A percentile compares a stretch with the other conserved stretches of the same genome.
These are phyloP conservation scores for Neofusicoccum umdonicola DNA, from an alignment of 2,329 filamentous ascomycete species.

Conservation along the genomic window DNA sequence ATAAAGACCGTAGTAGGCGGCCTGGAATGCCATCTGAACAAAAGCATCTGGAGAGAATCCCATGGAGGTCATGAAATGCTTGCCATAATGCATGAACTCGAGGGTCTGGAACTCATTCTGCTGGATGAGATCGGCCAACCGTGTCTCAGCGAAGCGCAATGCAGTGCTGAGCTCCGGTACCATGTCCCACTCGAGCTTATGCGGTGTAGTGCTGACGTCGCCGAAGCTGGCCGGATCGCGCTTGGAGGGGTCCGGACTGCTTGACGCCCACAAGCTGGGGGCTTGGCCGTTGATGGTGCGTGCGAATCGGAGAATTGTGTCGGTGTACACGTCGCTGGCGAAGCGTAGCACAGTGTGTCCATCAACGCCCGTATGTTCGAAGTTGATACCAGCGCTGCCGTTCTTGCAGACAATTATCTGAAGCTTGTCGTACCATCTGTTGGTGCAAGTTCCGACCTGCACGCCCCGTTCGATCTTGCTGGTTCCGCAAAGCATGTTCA, in stretches of 20 bases:
- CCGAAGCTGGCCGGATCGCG: constrained; percentile 88
- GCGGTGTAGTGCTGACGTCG: constrained; percentile 87
- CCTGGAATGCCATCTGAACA: constrained; percentile 98
- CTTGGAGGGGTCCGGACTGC: constrained; percentile 88
- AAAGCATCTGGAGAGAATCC: constrained; percentile 97
- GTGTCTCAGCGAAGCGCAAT: constrained; percentile 90
- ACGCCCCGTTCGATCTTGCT: constrained; percentile 89
- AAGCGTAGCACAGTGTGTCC: constrained; percentile 96
- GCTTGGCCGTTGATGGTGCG: constrained; percentile 93
- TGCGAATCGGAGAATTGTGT: constrained; percentile 94
- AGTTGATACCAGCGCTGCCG: constrained; percentile 97
- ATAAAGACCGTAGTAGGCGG: constrained; percentile 95
- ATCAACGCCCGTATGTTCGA: constrained; percentile 97
- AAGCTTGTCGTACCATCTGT: constrained; percentile 98
- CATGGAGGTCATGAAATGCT: constrained; percentile 97
- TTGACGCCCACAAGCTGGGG: constrained; percentile 85
- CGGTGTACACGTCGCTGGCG: constrained; percentile 93
- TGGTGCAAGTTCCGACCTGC: constrained; percentile 95
- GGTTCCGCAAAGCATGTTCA: constrained; percentile 97
- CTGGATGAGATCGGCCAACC: constrained; percentile 88
- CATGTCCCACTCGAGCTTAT: constrained; percentile 98
- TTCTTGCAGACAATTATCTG: constrained; percentile 99
- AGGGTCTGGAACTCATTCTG: constrained; percentile 95
- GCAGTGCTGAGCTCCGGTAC: constrained; percentile 85
- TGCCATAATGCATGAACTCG: constrained; percentile 85